phyloP scores from a whole-genome alignment of 2,329 filamentous ascomycete species.

The Trichoderma lentiforme region DNA sequence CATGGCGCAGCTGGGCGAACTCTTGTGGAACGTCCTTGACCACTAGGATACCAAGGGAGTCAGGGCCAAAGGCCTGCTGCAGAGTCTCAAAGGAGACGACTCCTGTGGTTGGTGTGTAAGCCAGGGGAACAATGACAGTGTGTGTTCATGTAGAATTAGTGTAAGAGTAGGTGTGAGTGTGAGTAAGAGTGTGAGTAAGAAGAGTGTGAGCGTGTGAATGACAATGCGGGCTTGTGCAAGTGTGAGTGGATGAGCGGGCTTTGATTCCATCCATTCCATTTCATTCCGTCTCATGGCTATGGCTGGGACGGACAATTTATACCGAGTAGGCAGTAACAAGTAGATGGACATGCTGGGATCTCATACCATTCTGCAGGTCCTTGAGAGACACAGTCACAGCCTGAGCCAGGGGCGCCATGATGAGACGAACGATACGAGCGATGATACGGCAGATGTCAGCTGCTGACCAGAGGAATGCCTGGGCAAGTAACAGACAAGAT shows the following conservation, averaged over 20 bases:
- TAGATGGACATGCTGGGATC: background rate
- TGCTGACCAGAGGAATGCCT: conserved; percentile 6
- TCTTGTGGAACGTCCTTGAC: conserved; percentile 76
- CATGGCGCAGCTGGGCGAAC: conserved; percentile 69
- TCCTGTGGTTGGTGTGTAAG: conserved; percentile 41
- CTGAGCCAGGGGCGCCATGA: conserved; percentile 46
- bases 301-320: background rate
- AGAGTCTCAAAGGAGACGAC: conserved; percentile 66
- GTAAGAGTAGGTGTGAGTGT: background rate
- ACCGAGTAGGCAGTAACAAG: background rate
- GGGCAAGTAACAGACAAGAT: background rate
- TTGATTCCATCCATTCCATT: background rate
- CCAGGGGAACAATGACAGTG: background rate
- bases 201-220: background rate
- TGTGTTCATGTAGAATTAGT: background rate
- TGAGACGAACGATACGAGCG: background rate
- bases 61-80: conserved; percentile 80
- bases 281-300: background rate
- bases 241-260: background rate
- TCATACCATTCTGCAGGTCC: conserved; percentile 56
- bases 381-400: conserved; percentile 60
- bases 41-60: conserved; percentile 88
- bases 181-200: background rate
- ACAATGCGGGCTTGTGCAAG: background rate
- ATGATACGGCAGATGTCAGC: background rate